Conservation (phyloP, 257 asterid species). For the Solanum verrucosum region DNA sequence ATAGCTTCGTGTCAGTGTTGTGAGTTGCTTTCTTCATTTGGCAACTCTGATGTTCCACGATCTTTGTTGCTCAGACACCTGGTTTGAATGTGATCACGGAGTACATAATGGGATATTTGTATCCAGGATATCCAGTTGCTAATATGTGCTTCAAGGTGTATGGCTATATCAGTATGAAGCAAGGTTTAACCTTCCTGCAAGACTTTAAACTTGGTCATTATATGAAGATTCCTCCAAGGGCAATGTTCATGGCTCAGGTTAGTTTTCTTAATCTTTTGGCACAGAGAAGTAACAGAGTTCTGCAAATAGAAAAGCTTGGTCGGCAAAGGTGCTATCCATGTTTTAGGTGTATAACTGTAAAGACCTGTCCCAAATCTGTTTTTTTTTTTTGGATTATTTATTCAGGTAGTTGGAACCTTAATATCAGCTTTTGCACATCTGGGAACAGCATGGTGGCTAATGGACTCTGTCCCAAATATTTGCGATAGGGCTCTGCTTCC, state of each 20-base stretch:
- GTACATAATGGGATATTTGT: constrained; percentile 88
- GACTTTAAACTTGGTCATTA: constrained; percentile 95
- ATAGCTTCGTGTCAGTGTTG: not conserved
- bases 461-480: constrained; percentile 70
- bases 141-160: constrained; percentile 97
- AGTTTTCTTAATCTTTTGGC: not conserved
- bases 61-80: constrained; percentile 45
- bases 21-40: not conserved
- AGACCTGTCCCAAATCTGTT: not conserved
- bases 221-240: constrained; percentile 92
- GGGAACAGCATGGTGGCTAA: constrained; percentile 95
- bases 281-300: not conserved
- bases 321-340: not conserved
- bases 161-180: constrained; percentile 88
- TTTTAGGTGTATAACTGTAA: not conserved
- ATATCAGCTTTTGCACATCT: constrained; percentile 64
- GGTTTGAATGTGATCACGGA: constrained; percentile 89
- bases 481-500: constrained; percentile 64
- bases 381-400: not conserved
- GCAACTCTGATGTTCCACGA: not conserved
- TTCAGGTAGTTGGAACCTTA: constrained; percentile 71
- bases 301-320: not conserved
- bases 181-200: constrained; percentile 71
- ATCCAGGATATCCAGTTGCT: constrained; percentile 99
- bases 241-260: constrained; percentile 98